Conservation (phyloP, 441 rosid genomes). For the Flueggea neowawraea region DNA sequence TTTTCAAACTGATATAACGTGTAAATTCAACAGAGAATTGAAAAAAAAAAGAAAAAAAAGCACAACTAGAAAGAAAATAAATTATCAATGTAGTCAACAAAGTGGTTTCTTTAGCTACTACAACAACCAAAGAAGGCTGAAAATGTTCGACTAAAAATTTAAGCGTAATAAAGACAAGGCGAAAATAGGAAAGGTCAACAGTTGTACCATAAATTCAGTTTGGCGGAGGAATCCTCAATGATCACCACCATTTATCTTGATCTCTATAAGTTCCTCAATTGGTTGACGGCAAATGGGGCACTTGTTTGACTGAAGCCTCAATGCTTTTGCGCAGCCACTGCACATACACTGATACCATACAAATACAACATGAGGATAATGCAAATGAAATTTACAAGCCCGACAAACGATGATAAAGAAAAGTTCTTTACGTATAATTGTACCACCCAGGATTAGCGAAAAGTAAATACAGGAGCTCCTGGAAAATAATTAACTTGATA, state of each 20-base stretch:
- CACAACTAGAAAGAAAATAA: neutral
- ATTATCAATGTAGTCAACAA: too few species aligned
- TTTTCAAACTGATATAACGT: too few species aligned
- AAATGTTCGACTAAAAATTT: neutral
- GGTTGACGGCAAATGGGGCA: constrained; percentile 87
- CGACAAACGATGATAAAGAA: constrained; percentile 1
- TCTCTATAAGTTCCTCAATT: constrained; percentile 62
- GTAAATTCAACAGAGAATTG: too few species aligned
- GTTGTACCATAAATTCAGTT: constrained; percentile 24
- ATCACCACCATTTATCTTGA: constrained; percentile 48
- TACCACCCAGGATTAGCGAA: too few species aligned
- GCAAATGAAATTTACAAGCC: neutral
- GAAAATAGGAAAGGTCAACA: constrained; percentile 12
- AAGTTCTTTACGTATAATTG: too few species aligned
- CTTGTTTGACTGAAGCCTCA: constrained; percentile 68
- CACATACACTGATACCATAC: constrained; percentile 64
- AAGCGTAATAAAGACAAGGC: neutral
- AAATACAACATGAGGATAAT: constrained; percentile 6
- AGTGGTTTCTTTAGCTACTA: too few species aligned
- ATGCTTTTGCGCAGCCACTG: constrained; percentile 67
- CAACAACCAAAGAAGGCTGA: too few species aligned
- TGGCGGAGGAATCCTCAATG: constrained; percentile 16
- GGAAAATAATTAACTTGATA: too few species aligned
- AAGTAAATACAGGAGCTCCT: too few species aligned
- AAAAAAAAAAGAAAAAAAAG: neutral